These are phyloP conservation scores for Corymbia calophylla DNA, from an alignment of 441 rosid genomes.

Conservation along the genomic window DNA sequence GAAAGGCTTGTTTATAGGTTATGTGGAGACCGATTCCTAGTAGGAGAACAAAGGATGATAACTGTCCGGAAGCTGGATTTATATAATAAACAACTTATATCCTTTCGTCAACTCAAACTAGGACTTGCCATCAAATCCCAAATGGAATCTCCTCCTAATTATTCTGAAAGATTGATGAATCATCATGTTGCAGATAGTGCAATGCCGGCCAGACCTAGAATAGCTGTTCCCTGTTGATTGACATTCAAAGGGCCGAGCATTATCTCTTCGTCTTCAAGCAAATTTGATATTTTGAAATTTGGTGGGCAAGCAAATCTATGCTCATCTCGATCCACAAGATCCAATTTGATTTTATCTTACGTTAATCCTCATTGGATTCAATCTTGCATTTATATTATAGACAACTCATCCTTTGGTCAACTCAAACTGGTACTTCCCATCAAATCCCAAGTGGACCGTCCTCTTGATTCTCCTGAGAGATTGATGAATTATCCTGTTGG, in stretches of 20 bases:
- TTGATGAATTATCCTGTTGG: neutral
- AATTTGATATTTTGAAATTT: neutral
- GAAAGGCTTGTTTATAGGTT: neutral
- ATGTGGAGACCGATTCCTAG: neutral
- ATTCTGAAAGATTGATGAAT: neutral
- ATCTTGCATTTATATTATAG: neutral
- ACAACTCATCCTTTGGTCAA: neutral
- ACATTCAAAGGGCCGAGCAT: neutral
- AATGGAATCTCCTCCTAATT: neutral
- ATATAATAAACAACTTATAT: neutral
- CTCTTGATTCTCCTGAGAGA: neutral
- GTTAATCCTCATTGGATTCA: neutral
- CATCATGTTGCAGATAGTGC: neutral
- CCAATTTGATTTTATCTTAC: neutral
- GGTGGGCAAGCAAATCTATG: neutral
- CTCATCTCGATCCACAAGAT: neutral
- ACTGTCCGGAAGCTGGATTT: neutral
- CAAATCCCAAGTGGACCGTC: neutral
- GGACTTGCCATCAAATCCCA: neutral
- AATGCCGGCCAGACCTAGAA: constrained; percentile 11
- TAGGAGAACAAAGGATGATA: neutral
- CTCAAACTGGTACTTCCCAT: neutral
- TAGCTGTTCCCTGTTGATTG: constrained; percentile 11
- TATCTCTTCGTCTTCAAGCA: neutral
- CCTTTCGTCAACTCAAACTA: neutral